These are phyloP conservation scores for Trichoderma pleuroti DNA, from an alignment of 2,329 filamentous ascomycete species.

Conservation along the genomic window DNA sequence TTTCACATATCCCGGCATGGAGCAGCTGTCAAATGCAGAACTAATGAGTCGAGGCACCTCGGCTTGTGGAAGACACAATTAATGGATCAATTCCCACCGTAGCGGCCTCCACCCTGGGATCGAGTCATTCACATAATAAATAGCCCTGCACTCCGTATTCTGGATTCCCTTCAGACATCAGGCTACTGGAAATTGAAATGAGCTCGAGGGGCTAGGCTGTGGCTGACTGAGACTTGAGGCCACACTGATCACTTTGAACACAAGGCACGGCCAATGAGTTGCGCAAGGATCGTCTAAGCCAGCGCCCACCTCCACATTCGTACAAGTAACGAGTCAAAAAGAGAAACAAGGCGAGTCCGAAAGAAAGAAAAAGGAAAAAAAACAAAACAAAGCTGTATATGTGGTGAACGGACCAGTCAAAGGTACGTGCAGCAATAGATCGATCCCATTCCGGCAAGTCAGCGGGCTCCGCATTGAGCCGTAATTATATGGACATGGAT, in stretches of 20 bases:
- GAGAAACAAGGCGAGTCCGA: neutral
- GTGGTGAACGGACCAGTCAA: neutral
- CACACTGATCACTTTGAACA: neutral
- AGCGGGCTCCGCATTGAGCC: constrained; percentile 16
- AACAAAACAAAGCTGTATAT: neutral
- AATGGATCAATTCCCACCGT: neutral
- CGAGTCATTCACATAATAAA: constrained; percentile 1
- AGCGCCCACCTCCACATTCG: too few relatives aligned
- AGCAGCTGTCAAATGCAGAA: neutral
- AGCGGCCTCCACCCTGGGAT: constrained; percentile 2
- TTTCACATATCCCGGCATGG: neutral
- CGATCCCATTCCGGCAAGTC: constrained; percentile 18
- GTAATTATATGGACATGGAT: constrained; percentile 11
- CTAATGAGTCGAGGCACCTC: neutral
- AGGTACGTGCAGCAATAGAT: constrained; percentile 16
- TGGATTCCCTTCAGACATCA: neutral
- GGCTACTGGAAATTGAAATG: constrained; percentile 12
- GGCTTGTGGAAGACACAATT: neutral
- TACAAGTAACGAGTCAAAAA: neutral
- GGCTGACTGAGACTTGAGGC: neutral
- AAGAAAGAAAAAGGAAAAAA: neutral
- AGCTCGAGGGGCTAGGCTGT: neutral
- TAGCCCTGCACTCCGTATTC: constrained; percentile 1
- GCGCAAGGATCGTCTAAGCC: neutral
- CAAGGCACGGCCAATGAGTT: neutral